Conservation (phyloP, 176 grass and related monocot genomes). For the Lolium perenne region DNA sequence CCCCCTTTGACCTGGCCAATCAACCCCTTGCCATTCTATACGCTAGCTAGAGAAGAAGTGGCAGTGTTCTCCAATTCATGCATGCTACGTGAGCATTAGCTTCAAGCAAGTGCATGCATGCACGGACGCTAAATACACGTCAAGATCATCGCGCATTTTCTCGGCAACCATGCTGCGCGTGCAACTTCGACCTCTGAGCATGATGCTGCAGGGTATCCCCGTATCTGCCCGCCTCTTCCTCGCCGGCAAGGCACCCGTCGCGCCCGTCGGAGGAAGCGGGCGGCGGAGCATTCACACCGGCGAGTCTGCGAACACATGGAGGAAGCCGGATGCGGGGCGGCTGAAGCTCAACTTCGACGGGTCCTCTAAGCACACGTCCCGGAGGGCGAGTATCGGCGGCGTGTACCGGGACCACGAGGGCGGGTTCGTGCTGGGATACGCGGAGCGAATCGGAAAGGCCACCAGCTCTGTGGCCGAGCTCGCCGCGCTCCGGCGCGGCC, state of each 20-base stretch:
- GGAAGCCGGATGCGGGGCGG: constrained; percentile 60
- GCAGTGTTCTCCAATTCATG: background rate
- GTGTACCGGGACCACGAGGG: constrained; percentile 80
- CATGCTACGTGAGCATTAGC: background rate
- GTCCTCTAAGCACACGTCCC: constrained; percentile 45
- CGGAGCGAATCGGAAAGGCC: constrained; percentile 64
- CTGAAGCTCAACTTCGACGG: constrained; percentile 95
- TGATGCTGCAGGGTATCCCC: constrained; percentile 29
- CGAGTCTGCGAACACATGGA: background rate
- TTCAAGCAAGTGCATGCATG: constrained; percentile 10
- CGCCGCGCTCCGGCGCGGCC: constrained; percentile 65
- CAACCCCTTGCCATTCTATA: background rate
- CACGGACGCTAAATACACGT: background rate
- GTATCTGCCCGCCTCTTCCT: background rate
- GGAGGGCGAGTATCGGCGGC: constrained; percentile 80
- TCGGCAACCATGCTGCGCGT: constrained; percentile 9
- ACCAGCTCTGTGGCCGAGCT: constrained; percentile 84
- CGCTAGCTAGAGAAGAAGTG: no score
- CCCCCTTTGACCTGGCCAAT: background rate
- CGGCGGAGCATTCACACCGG: background rate
- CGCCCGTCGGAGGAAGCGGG: background rate
- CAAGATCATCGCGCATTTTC: background rate
- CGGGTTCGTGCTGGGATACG: constrained; percentile 73
- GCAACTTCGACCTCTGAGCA: constrained; percentile 30
- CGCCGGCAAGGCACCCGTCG: background rate